Evolutionary conservation across 176 grass and related monocot genomes (phyloP).

Genomic region (Elaeis guineensis): DNA sequence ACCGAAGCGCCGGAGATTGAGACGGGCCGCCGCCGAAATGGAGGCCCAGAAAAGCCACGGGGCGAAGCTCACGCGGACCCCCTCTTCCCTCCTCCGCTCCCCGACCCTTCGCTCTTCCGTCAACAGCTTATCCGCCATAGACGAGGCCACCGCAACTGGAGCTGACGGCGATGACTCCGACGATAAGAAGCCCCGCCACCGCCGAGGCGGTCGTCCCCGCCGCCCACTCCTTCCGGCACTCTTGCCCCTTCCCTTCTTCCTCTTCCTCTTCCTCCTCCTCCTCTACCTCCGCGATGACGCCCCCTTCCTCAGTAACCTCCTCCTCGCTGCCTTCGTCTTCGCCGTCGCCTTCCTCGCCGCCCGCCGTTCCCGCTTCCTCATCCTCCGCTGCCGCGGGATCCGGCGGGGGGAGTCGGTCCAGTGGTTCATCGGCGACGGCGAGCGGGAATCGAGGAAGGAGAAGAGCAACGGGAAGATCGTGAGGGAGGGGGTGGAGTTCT

Average conservation of each 20-base stretch:
- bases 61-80: constrained; percentile 64
- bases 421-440: constrained; percentile 63
- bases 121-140: constrained; percentile 19
- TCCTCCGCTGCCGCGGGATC: not conserved
- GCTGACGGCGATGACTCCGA: constrained; percentile 38
- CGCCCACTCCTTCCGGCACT: constrained; percentile 13
- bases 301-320: too few species aligned
- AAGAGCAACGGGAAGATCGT: constrained; percentile 25
- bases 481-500: constrained; percentile 50
- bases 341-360: too few species aligned
- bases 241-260: constrained; percentile 16
- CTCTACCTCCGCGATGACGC: not conserved
- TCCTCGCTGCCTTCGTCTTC: too few species aligned
- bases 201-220: constrained; percentile 27
- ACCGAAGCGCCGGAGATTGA: constrained; percentile 1
- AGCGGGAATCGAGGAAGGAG: constrained; percentile 23
- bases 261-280: constrained; percentile 22
- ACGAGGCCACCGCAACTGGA: constrained; percentile 22
- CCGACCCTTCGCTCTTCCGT: constrained; percentile 47
- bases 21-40: not conserved
- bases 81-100: constrained; percentile 76
- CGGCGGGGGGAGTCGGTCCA: constrained; percentile 30
- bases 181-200: constrained; percentile 30
- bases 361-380: constrained; percentile 7
- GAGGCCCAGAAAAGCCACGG: constrained; percentile 13